Evolutionary conservation across 345 rosid genomes (phyloP).

Genomic region (Durio zibethinus): DNA sequence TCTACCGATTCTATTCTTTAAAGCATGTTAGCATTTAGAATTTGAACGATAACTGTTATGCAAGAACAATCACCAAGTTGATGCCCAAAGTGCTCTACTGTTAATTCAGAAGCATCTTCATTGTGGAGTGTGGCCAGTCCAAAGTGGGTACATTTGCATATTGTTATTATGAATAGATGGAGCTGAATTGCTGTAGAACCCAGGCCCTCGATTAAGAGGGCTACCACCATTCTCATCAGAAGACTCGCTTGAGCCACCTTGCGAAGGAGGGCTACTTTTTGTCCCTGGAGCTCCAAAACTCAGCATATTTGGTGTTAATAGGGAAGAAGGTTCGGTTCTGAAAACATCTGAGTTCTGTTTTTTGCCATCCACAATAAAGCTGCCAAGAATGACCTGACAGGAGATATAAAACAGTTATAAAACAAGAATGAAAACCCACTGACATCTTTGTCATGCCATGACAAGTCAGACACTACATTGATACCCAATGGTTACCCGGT

Average conservation of each 20-base stretch:
- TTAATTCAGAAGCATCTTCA: slow-evolving; percentile 27
- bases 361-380: slow-evolving; percentile 68
- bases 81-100: not conserved
- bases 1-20: slow-evolving; percentile 14
- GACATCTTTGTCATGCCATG: not conserved
- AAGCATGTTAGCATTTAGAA: slow-evolving; percentile 18
- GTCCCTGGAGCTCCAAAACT: slow-evolving; percentile 54
- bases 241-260: slow-evolving; percentile 72
- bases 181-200: slow-evolving; percentile 34
- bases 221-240: slow-evolving; percentile 69
- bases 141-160: slow-evolving; percentile 62
- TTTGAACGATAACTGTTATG: slow-evolving; percentile 6
- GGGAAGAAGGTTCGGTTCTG: slow-evolving; percentile 59
- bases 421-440: slow-evolving; percentile 3
- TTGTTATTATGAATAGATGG: slow-evolving; percentile 48
- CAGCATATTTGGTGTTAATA: slow-evolving; percentile 45
- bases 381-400: slow-evolving; percentile 76
- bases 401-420: slow-evolving; percentile 1
- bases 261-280: slow-evolving; percentile 56
- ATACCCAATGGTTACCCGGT: not conserved
- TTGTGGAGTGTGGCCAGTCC: slow-evolving; percentile 54
- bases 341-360: slow-evolving; percentile 37
- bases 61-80: slow-evolving; percentile 9
- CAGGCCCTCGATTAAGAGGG: slow-evolving; percentile 41
- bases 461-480: not conserved